Conservation (phyloP, 1,139 yeast species). For the Pichia sp. region DNA sequence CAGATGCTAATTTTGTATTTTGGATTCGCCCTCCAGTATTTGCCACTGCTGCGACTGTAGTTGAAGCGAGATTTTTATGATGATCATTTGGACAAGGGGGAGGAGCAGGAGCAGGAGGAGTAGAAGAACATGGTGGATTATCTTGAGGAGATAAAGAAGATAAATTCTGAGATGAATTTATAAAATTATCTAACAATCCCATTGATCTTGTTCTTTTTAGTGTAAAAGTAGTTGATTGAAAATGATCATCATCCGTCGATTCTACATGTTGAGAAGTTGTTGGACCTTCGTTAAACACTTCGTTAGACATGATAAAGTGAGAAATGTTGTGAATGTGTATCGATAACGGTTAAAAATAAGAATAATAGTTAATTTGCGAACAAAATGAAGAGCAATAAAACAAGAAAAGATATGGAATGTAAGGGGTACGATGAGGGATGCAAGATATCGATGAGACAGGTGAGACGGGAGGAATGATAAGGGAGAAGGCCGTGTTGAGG, state of each 20-base stretch:
- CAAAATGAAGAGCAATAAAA: no score
- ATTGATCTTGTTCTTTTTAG: constrained; percentile 78
- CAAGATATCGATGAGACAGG: no score
- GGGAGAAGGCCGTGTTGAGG: not conserved
- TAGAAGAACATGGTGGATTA: constrained; percentile 1
- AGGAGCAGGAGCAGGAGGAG: not conserved
- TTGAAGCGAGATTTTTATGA: not conserved
- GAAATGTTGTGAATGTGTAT: not conserved
- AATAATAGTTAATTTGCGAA: no score
- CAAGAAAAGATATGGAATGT: no score
- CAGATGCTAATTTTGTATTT: constrained; percentile 22
- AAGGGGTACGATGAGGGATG: no score
- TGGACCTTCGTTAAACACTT: constrained; percentile 33
- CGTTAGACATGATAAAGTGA: constrained; percentile 21
- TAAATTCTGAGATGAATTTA: constrained; percentile 10
- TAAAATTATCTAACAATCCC: constrained; percentile 46
- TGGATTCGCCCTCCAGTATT: constrained; percentile 2
- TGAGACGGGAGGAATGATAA: no score
- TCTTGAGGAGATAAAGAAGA: not conserved
- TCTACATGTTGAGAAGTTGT: constrained; percentile 45
- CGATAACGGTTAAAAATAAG: not conserved
- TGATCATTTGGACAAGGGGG: no score
- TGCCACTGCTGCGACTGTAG: constrained; percentile 3
- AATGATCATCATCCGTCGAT: constrained; percentile 67
- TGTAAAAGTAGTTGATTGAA: constrained; percentile 65